These are phyloP conservation scores for Psophocarpus tetragonolobus DNA, from an alignment of 306 rosid genomes.

Conservation along the genomic window DNA sequence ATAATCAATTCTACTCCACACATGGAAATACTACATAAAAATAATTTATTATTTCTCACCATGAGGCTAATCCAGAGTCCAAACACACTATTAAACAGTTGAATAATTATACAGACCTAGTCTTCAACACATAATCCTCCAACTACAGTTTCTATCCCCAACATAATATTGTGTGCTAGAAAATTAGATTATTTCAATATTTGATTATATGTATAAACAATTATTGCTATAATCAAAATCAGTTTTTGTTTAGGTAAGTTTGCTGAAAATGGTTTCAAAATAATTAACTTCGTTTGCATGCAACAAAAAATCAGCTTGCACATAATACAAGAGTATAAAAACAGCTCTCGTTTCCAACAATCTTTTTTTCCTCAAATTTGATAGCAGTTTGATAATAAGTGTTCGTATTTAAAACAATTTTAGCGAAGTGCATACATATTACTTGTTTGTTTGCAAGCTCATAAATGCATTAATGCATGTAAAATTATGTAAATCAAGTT, in stretches of 20 bases:
- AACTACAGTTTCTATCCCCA: neutral
- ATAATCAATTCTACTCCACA: no score
- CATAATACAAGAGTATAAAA: no score
- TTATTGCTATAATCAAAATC: no score
- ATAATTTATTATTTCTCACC: no score
- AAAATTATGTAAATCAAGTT: constrained; percentile 7
- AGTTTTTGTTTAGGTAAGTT: no score
- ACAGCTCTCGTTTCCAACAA: neutral
- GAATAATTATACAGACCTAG: constrained; percentile 8
- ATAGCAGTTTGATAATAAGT: neutral
- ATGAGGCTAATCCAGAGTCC: no score
- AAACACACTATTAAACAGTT: neutral
- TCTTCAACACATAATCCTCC: neutral
- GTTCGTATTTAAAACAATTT: constrained; percentile 19
- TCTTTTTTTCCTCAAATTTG: neutral
- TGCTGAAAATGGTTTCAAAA: no score
- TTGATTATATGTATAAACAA: no score
- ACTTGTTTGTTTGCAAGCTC: constrained; percentile 11
- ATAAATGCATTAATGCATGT: constrained; percentile 9
- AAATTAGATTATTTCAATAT: no score
- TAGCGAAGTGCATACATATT: constrained; percentile 1
- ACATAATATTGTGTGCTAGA: constrained; percentile 21
- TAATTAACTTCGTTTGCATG: no score
- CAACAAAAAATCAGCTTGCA: no score
- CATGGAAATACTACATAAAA: no score